Evolutionary conservation across 2,329 filamentous ascomycete genomes (phyloP), one percentile per base, ranked within the genome.

Genomic region (Cadophora malorum): DNA sequence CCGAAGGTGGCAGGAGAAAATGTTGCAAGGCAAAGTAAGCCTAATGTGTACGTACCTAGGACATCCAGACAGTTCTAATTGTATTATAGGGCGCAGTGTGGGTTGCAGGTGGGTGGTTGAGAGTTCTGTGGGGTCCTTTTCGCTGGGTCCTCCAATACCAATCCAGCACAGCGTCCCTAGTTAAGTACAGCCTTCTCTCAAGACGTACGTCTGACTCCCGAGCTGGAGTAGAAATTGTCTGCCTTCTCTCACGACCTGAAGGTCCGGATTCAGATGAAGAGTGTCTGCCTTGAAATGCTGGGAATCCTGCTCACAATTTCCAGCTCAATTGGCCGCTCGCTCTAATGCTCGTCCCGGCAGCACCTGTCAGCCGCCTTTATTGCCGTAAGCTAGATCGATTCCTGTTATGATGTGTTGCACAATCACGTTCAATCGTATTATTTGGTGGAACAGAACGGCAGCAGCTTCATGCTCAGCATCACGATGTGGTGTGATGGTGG

Each of bases 281-380:
- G 10, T 52, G 47, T 38, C 60, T 52, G 45, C 45, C 47, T 63
- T 52, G 60, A 35, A 63, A 52, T 63, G 45, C 60, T 63, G 52
- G 45, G 61, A 28, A 21, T 35, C 23, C 14, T 53, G 61, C 49
- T 62, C 21, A 50, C 41, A 50, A 31, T 16, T 50, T 41, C 33
- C 59, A 49, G 59, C 59, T 49, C 59, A 31, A 33, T 10, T 62
- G 41, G 16, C 3, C 19, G 59, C 41, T 62, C 41, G 41, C 52
- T 64, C 52, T 35, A 58, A 64, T 58, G n/a, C 38, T 49, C 38
- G 55, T 58, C 38, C 63, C 50, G 52, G 23, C 23, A 23, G 23
- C 23, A 23, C n/a, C 47, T 68, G 67, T 72, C 71, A 72, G 71
- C 69, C 69, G 71, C 61, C 64, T 53, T 21, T 61, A 28, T 21